Percentiles rank a stretch among this genome's conserved stretches.
Evolutionary conservation across 768 basidiomycete genomes (phyloP).

Genomic region (Hemileccinum rubropunctum): DNA sequence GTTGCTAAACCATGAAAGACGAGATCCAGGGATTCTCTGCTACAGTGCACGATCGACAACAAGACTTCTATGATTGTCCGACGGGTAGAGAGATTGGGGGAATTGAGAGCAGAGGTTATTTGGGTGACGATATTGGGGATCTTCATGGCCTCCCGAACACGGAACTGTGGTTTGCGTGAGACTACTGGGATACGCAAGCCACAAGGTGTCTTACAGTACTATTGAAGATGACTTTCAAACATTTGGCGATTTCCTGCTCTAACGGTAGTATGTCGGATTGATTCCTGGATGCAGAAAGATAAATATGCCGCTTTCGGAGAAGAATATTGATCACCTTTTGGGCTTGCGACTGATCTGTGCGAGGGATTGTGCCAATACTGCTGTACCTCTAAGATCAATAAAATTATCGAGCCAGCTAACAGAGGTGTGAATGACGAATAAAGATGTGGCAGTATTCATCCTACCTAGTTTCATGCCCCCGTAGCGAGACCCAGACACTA

Average conservation of each 20-base stretch:
- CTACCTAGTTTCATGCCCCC: conserved; percentile 80
- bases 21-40: conserved; percentile 56
- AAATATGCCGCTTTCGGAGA: not conserved
- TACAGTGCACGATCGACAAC: conserved; percentile 66
- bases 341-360: conserved; percentile 73
- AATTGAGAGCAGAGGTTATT: conserved; percentile 79
- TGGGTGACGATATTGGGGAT: conserved; percentile 74
- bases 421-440: conserved; percentile 15
- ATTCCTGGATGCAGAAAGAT: conserved; percentile 11
- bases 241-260: conserved; percentile 89
- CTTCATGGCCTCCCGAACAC: conserved; percentile 68
- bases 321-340: conserved; percentile 47
- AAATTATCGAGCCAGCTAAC: conserved; percentile 80
- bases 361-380: conserved; percentile 78
- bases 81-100: conserved; percentile 75
- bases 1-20: conserved; percentile 76
- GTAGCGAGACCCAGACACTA: conserved; percentile 70
- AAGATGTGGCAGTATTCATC: conserved; percentile 18
- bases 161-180: conserved; percentile 42
- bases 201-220: conserved; percentile 41
- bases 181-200: not conserved
- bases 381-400: conserved; percentile 73
- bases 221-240: conserved; percentile 81
- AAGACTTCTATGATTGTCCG: conserved; percentile 79
- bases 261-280: conserved; percentile 59